phyloP scores from a whole-genome alignment of 2,329 filamentous ascomycete genomes.

The Arthrobotrys sinensis region DNA sequence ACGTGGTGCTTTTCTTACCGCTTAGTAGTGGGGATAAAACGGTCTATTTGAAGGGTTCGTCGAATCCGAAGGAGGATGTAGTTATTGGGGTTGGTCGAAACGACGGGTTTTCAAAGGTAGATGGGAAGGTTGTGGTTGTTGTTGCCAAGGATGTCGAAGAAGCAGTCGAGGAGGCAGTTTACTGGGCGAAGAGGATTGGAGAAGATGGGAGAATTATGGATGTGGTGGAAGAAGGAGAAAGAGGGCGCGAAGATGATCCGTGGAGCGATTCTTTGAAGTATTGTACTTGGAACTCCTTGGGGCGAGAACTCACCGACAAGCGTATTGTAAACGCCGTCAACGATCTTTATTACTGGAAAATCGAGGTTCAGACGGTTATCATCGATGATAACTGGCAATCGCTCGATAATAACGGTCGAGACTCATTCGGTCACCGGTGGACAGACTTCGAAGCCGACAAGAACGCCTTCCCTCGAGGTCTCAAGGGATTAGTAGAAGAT shows the following conservation, averaged over 20 bases:
- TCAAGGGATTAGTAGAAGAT: slow-evolving; percentile 78
- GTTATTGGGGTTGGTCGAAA: slow-evolving; percentile 52
- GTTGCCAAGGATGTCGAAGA: slow-evolving; percentile 36
- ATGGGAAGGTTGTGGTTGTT: slow-evolving; percentile 45
- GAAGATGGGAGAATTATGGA: slow-evolving; percentile 11
- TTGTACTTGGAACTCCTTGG: slow-evolving; percentile 96
- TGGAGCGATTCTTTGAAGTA: slow-evolving; percentile 83
- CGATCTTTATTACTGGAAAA: slow-evolving; percentile 77
- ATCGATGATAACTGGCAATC: slow-evolving; percentile 98
- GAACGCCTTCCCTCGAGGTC: slow-evolving; percentile 82
- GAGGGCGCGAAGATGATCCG: slow-evolving; percentile 27
- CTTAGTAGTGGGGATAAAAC: slow-evolving; percentile 39
- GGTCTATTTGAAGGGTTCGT: slow-evolving; percentile 51
- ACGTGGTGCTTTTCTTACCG: slow-evolving; percentile 46
- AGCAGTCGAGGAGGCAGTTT: slow-evolving; percentile 47
- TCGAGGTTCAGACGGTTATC: slow-evolving; percentile 86
- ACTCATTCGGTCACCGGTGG: slow-evolving; percentile 75
- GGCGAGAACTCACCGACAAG: slow-evolving; percentile 83
- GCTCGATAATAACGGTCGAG: slow-evolving; percentile 72
- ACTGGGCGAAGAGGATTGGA: slow-evolving; percentile 44
- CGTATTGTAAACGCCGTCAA: slow-evolving; percentile 84
- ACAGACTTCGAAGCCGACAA: slow-evolving; percentile 88
- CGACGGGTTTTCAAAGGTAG: slow-evolving; percentile 18
- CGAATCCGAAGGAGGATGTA: slow-evolving; percentile 11
- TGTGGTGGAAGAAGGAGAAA: neutral